Base-by-base conservation (phyloP, 2,329 filamentous ascomycete genomes). In the Cercospora sp. region DNA sequence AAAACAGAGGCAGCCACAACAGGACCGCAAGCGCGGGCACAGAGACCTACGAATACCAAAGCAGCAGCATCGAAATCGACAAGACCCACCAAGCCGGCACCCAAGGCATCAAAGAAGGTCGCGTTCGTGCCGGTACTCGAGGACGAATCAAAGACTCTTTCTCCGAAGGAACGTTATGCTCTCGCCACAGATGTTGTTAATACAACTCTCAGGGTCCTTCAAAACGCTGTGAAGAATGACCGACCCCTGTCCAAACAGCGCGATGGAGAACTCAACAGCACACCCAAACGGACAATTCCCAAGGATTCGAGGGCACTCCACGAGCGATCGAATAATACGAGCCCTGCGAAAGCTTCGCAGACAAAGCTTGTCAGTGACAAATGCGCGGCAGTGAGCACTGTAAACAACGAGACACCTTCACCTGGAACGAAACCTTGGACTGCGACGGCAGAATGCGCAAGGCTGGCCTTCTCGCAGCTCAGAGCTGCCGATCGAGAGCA, bases 181-280 rank as follows among this genome's bases (percentile, higher is more conserved):
- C 80, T 94, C 40, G 91, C 91, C 12, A 92, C 91, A 0, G 87
- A 93, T 69, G 83, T 92, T 40, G 87, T 93, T 74, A 94, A 94
- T 76, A 82, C 83, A 6, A 85, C 89, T 1, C 82, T 94, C 45
- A 93, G 91, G 74, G 84, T 86, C 9, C 83, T 94, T 3, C 84
- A 85, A n/a, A 88, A 91, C 65, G 88, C 88, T 0, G 83, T 88
- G 20, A 93, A 89, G 76, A 78, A 81, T 6, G 31, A 31, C 7
- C 40, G 40, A 12, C 5, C 20, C 26, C 33, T 53, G 4, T 9
- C 26, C 51, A 55, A 2, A 31, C 40, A 58, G 18, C 26, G 42
- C 13, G 40, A 53, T 28, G 48, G 26, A n/a, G 48, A 33, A 30
- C 23, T n/a, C 48, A 9, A 18, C 58, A 28, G 30, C 31, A 30